Conservation (phyloP, 805 yeast genomes). For the Wickerhamomyces bisporus region DNA sequence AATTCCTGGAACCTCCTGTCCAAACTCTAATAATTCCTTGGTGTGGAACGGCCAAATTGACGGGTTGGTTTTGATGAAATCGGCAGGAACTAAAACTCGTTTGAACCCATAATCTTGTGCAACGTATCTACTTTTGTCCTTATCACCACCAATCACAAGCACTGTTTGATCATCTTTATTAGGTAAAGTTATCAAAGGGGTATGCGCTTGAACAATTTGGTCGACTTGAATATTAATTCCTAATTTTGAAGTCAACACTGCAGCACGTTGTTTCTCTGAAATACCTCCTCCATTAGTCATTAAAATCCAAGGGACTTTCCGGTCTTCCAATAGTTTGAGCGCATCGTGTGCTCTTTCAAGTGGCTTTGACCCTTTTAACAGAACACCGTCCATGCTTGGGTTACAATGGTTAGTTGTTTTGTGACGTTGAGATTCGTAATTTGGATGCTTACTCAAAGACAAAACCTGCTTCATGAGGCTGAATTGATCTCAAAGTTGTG, state of each 20-base stretch:
- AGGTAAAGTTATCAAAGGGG: slow-evolving; percentile 68
- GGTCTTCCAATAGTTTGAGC: slow-evolving; percentile 43
- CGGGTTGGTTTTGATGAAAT: slow-evolving; percentile 58
- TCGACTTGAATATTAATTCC: slow-evolving; percentile 24
- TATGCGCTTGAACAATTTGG: slow-evolving; percentile 82
- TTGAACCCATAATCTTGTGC: slow-evolving; percentile 75
- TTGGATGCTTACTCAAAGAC: slow-evolving; percentile 15
- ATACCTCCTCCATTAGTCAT: slow-evolving; percentile 91
- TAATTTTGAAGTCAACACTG: slow-evolving; percentile 42
- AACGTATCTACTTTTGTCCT: slow-evolving; percentile 62
- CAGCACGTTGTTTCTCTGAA: slow-evolving; percentile 56
- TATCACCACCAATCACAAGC: slow-evolving; percentile 79
- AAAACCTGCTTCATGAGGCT: slow-evolving; percentile 14
- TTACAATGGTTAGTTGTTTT: slow-evolving; percentile 16
- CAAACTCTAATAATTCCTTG: slow-evolving; percentile 37
- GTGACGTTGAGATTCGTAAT: no score
- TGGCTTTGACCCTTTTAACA: slow-evolving; percentile 66
- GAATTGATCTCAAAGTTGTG: slow-evolving; percentile 2
- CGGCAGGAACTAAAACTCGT: slow-evolving; percentile 69
- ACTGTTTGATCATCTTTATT: slow-evolving; percentile 50
- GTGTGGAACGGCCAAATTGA: slow-evolving; percentile 76
- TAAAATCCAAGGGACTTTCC: slow-evolving; percentile 69
- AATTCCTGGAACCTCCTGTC: slow-evolving; percentile 16
- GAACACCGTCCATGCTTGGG: slow-evolving; percentile 75
- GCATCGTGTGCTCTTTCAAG: slow-evolving; percentile 64